Percentiles rank a stretch among this genome's conserved stretches.
phyloP scores from a whole-genome alignment of 2,329 filamentous ascomycete genomes.

The Hypoxylon sp. region DNA sequence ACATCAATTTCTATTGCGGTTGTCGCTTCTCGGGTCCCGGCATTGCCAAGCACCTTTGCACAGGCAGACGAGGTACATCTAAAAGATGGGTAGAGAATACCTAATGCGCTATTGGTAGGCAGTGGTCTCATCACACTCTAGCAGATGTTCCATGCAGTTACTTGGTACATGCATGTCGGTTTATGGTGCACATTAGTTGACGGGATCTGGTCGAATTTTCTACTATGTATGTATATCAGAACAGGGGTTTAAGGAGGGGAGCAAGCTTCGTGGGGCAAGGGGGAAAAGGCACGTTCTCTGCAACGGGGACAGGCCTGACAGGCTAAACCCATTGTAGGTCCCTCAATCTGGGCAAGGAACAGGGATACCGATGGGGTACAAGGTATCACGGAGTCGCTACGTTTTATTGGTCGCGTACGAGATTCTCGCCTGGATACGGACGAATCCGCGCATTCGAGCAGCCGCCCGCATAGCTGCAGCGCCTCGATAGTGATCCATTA shows the following conservation, averaged over 20 bases:
- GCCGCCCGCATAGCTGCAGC: constrained; percentile 46
- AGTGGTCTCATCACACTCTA: constrained; percentile 18
- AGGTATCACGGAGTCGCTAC: constrained; percentile 43
- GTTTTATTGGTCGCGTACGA: constrained; percentile 48
- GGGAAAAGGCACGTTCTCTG: constrained; percentile 35
- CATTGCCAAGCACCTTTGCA: constrained; percentile 32
- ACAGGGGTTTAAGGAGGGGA: constrained; percentile 20
- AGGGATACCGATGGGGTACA: constrained; percentile 29
- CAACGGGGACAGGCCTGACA: constrained; percentile 37
- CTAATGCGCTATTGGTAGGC: constrained; percentile 30
- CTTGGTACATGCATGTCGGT: constrained; percentile 37
- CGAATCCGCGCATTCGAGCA: constrained; percentile 53
- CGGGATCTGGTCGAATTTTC: constrained; percentile 31
- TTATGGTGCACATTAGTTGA: constrained; percentile 36
- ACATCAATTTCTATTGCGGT: constrained; percentile 18
- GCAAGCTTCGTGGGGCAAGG: constrained; percentile 6
- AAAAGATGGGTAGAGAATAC: constrained; percentile 26
- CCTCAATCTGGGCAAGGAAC: constrained; percentile 28
- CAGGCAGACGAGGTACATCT: constrained; percentile 18
- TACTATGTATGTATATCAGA: too few relatives aligned
- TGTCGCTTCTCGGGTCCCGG: constrained; percentile 30
- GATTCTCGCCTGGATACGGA: constrained; percentile 43
- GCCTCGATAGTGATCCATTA: constrained; percentile 46
- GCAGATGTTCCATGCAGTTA: constrained; percentile 32
- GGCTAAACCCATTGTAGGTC: constrained; percentile 36